A percentile compares a stretch with the other conserved stretches of the same genome.
These are phyloP conservation scores for Pestalotiopsis sp. DNA, from an alignment of 2,329 filamentous ascomycete genomes.

Conservation along the genomic window DNA sequence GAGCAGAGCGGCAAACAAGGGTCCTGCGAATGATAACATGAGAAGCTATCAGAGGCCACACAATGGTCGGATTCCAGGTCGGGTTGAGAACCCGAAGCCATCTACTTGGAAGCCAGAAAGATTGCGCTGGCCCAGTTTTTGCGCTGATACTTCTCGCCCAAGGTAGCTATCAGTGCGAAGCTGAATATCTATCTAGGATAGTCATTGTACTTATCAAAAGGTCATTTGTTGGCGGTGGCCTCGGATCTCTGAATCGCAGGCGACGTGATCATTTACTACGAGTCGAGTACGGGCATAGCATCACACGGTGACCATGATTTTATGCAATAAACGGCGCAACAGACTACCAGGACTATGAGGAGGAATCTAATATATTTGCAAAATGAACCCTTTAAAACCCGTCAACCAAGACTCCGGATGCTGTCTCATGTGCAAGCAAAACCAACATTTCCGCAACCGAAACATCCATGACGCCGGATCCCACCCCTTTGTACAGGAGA, in stretches of 20 bases:
- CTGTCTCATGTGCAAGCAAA: conserved; percentile 26
- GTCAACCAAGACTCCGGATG: not conserved
- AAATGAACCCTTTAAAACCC: not conserved
- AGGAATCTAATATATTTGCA: not conserved
- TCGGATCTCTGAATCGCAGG: not conserved
- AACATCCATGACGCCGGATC: conserved; percentile 36
- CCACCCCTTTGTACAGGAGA: conserved; percentile 22
- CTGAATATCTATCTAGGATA: not conserved
- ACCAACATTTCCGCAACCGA: conserved; percentile 30
- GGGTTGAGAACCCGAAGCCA: not conserved
- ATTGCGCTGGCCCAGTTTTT: not conserved
- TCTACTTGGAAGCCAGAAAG: not conserved
- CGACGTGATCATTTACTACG: not conserved
- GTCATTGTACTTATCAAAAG: not conserved
- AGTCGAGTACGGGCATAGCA: not conserved
- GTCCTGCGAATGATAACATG: not conserved
- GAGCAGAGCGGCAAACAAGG: not conserved
- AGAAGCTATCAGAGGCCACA: not conserved
- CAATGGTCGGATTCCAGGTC: not conserved
- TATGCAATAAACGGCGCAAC: not conserved
- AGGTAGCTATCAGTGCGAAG: not conserved
- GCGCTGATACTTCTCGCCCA: not conserved
- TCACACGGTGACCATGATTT: not conserved
- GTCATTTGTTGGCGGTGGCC: not conserved
- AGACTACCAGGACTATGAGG: not conserved